Evolutionary conservation across 331 rosid species (phyloP), one percentile per base, ranked within the genome.

Genomic region (Rosa hybrid): DNA sequence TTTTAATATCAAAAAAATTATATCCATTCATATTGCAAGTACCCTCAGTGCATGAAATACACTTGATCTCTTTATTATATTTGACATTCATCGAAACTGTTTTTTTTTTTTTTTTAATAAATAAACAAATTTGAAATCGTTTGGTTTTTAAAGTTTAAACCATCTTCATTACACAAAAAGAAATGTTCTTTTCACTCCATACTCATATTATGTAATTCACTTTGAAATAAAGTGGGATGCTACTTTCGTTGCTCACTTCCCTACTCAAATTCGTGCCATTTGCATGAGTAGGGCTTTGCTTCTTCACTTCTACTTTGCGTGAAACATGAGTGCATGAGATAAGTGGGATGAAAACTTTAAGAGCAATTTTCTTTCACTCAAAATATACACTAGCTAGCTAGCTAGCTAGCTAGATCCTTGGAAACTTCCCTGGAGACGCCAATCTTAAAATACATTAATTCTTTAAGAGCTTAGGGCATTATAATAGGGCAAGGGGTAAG

Each of bases 251-350:
- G 12, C 20, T 34, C 49, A 68, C 27, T 39, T 67, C 6, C 72
- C 72, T 68, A 39, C 25, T 68, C 72, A 39, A 63, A 38, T 8
- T 41, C 27, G 41, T 9, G 51, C 49, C 72, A 68, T 68, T 18
- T 8, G 72, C 50, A 68, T 68, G 72, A 68, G 51, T 68, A 18
- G 50, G 48, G 72, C 12, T 41, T 68, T 42, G 50, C 49, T 68
- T 68, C 72, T 41, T 39, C 42, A 41, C 14, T 39, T 50, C 72
- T 68, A 39, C 51, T 18, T 68, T 68, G 72, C 72, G 72, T 68
- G 72, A 68, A 41, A 41, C 49, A 41, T 38, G 72, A 68, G 72
- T 68, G 10, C 42, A 34, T 27, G 21, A 68, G 71, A 65, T 30
- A 34, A 7, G 49, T 68, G 49, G 27, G 27, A 39, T 8, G 72